A percentile compares a stretch with the other conserved stretches of the same genome.
phyloP scores from a whole-genome alignment of 176 grass and related monocot species.

The Cenchrus americanus region DNA sequence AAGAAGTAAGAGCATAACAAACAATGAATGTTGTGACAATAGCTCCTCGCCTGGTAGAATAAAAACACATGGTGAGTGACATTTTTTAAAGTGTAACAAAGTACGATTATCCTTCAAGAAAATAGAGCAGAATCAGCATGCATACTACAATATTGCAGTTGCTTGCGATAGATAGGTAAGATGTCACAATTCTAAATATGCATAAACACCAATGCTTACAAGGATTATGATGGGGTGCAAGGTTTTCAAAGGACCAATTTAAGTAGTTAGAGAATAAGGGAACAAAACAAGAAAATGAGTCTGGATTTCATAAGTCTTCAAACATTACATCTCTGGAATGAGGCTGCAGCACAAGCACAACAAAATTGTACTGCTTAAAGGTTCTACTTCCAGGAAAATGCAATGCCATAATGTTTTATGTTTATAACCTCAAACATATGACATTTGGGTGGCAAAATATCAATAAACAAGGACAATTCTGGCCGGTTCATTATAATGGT shows the following conservation, averaged over 20 bases:
- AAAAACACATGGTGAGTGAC: constrained; percentile 23
- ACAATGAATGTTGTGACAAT: constrained; percentile 94
- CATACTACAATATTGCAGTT: constrained; percentile 11
- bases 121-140: constrained; percentile 20
- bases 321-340: constrained; percentile 10
- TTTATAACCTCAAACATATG: not conserved
- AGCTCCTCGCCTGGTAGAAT: constrained; percentile 67
- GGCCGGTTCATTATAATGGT: constrained; percentile 11
- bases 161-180: constrained; percentile 12
- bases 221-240: not conserved
- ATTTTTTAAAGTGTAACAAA: constrained; percentile 33
- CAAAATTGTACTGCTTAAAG: not conserved
- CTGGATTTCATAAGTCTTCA: not conserved
- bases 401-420: not conserved
- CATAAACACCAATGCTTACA: not conserved
- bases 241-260: not conserved
- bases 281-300: not conserved
- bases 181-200: not conserved
- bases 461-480: constrained; percentile 6
- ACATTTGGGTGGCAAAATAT: constrained; percentile 17
- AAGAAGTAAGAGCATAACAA: constrained; percentile 95
- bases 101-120: not conserved
- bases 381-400: not conserved
- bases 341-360: not conserved
- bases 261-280: not conserved